Percentiles rank a stretch among this genome's conserved stretches.
Evolutionary conservation across 257 asterid species (phyloP).

Genomic region (Perilla frutescens): DNA sequence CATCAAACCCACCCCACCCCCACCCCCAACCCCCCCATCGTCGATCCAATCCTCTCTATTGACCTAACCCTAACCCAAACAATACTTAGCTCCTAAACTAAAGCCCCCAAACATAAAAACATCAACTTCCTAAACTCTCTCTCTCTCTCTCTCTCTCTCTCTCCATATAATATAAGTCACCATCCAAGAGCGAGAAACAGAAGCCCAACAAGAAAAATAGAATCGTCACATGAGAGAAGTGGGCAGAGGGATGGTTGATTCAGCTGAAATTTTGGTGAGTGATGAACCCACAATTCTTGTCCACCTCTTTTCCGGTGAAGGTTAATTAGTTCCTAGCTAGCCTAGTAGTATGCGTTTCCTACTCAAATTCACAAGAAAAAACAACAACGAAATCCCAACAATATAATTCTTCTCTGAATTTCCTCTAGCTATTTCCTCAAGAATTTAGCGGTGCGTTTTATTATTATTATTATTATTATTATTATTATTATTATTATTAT

Average conservation of each 20-base stretch:
- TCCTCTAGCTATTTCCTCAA: too few species aligned
- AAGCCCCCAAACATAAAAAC: conserved; percentile 41
- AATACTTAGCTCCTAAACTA: conserved; percentile 41
- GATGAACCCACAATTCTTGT: conserved; percentile 21
- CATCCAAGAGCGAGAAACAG: too few species aligned
- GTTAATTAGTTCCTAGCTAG: neutral
- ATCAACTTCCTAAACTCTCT: conserved; percentile 33
- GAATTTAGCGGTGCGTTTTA: too few species aligned
- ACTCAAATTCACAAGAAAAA: too few species aligned
- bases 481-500: too few species aligned
- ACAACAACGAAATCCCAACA: too few species aligned
- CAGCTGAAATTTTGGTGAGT: conserved; percentile 53
- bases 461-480: too few species aligned
- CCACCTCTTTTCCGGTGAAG: conserved; percentile 34
- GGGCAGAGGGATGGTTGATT: conserved; percentile 38
- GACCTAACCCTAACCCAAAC: conserved; percentile 69
- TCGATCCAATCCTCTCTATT: conserved; percentile 26
- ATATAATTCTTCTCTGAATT: too few species aligned
- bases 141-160: conserved; percentile 37
- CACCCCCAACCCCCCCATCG: neutral
- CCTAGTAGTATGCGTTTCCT: too few species aligned
- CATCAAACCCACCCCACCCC: neutral
- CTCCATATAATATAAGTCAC: neutral
- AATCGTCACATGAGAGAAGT: conserved; percentile 42
- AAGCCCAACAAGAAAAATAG: conserved; percentile 27